Percentiles rank a stretch among this genome's conserved stretches.
Evolutionary conservation across 306 rosid species (phyloP).

Genomic region (Boehmeria nivea): DNA sequence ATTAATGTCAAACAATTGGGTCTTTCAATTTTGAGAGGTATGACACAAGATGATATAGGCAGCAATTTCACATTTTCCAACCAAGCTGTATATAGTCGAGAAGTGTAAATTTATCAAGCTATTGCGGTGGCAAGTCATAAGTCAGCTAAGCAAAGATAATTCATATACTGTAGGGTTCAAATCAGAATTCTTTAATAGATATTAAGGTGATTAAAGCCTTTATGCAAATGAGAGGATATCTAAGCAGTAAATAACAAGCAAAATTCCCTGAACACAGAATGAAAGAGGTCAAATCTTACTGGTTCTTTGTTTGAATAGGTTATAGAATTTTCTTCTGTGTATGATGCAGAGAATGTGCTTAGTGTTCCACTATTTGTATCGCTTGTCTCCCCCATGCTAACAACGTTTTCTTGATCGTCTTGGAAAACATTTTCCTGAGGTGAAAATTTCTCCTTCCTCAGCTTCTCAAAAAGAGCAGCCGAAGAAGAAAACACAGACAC

Average conservation of each 20-base stretch:
- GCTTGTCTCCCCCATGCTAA: conserved; percentile 34
- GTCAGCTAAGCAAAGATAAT: too few relatives aligned
- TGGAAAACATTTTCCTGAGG: conserved; percentile 39
- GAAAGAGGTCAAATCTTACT: conserved; percentile 53
- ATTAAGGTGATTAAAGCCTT: too few relatives aligned
- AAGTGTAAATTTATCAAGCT: too few relatives aligned
- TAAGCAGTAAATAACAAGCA: too few relatives aligned
- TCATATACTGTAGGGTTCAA: too few relatives aligned
- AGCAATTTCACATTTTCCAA: too few relatives aligned
- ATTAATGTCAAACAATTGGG: background rate
- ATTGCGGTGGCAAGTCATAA: too few relatives aligned
- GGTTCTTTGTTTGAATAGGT: conserved; percentile 32
- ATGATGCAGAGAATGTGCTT: conserved; percentile 49
- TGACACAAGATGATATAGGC: too few relatives aligned
- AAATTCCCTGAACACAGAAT: too few relatives aligned
- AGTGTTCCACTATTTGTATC: conserved; percentile 36
- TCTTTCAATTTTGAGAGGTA: background rate
- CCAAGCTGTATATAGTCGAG: too few relatives aligned
- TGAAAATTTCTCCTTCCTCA: conserved; percentile 52
- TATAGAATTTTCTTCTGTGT: conserved; percentile 31
- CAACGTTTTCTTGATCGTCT: conserved; percentile 26
- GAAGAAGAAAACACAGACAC: conserved; percentile 89
- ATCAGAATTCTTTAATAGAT: too few relatives aligned
- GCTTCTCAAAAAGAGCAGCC: conserved; percentile 86
- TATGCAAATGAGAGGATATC: too few relatives aligned